Conservation (phyloP, 2,329 filamentous ascomycete species). For the Diaporthe sp. region DNA sequence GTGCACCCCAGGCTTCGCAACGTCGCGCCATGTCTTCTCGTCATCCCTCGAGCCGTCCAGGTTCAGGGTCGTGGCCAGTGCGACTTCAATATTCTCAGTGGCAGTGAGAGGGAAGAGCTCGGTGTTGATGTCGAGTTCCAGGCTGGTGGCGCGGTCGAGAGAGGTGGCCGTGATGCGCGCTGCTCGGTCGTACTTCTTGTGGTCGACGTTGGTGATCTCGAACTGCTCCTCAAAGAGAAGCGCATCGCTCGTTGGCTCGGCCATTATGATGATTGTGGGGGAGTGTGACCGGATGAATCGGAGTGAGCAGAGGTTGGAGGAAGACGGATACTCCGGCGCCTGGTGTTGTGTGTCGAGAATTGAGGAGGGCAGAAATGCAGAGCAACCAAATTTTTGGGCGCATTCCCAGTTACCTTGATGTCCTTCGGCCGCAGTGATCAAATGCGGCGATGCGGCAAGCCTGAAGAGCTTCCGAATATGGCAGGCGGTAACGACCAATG, state of each 20-base stretch:
- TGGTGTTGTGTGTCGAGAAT: not conserved
- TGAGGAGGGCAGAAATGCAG: not conserved
- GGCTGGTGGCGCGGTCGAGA: conserved; percentile 74
- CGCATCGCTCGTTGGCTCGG: conserved; percentile 78
- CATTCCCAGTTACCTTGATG: not conserved
- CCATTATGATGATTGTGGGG: conserved; percentile 45
- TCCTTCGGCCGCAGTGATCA: not conserved
- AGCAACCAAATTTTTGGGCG: not conserved
- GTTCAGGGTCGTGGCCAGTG: conserved; percentile 85
- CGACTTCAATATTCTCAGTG: conserved; percentile 82
- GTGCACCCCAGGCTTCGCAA: conserved; percentile 65
- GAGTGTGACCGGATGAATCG: not conserved
- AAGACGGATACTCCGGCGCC: not conserved
- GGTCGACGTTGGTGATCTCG: conserved; percentile 81
- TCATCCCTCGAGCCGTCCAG: conserved; percentile 87
- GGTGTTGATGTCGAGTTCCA: conserved; percentile 92
- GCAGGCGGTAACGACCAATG: not conserved
- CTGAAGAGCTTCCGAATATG: too few relatives aligned
- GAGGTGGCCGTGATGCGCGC: conserved; percentile 85
- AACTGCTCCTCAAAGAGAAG: conserved; percentile 96
- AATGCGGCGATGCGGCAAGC: conserved; percentile 1
- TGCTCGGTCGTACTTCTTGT: conserved; percentile 94
- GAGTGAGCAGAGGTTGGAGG: not conserved
- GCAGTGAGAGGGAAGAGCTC: conserved; percentile 85
- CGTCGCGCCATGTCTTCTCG: conserved; percentile 84